phyloP scores from a whole-genome alignment of 805 yeast species.

The Candida ponderosae region DNA sequence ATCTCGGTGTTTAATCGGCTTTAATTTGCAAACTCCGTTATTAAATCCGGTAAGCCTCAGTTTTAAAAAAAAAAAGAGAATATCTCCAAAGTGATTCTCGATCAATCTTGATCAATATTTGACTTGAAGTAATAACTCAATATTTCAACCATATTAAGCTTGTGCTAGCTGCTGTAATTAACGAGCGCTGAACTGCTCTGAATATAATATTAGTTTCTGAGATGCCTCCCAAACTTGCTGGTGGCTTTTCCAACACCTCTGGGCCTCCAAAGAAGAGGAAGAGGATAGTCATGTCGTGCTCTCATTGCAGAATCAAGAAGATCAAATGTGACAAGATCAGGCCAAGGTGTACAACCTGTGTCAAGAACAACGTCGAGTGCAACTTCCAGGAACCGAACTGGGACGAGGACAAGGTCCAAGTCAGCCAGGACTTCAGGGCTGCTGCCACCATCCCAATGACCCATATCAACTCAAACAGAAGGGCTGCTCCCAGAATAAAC shows the following conservation, averaged over 20 bases:
- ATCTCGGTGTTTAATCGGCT: too few species aligned
- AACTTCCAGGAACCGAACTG: conserved; percentile 49
- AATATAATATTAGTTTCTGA: too few species aligned
- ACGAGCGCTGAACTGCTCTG: too few species aligned
- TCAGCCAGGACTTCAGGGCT: conserved; percentile 8
- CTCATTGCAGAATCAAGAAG: conserved; percentile 19
- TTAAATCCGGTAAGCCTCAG: too few species aligned
- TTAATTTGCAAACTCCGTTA: too few species aligned
- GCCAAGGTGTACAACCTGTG: conserved; percentile 47
- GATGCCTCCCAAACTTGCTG: neutral
- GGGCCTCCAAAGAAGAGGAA: conserved; percentile 16
- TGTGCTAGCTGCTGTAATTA: too few species aligned
- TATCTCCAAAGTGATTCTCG: too few species aligned
- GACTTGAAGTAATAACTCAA: too few species aligned
- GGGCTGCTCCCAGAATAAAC: too few species aligned
- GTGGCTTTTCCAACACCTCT: neutral
- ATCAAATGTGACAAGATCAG: conserved; percentile 34
- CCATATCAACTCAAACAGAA: conserved; percentile 6
- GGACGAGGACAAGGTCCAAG: conserved; percentile 32
- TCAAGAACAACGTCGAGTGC: conserved; percentile 41
- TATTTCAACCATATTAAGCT: too few species aligned
- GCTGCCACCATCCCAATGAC: conserved; percentile 20
- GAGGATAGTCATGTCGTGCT: conserved; percentile 16
- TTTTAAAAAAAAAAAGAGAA: too few species aligned
- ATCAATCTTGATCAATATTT: too few species aligned